Evolutionary conservation across 2,329 filamentous ascomycete species (phyloP).

Genomic region (Colletotrichum sp.): DNA sequence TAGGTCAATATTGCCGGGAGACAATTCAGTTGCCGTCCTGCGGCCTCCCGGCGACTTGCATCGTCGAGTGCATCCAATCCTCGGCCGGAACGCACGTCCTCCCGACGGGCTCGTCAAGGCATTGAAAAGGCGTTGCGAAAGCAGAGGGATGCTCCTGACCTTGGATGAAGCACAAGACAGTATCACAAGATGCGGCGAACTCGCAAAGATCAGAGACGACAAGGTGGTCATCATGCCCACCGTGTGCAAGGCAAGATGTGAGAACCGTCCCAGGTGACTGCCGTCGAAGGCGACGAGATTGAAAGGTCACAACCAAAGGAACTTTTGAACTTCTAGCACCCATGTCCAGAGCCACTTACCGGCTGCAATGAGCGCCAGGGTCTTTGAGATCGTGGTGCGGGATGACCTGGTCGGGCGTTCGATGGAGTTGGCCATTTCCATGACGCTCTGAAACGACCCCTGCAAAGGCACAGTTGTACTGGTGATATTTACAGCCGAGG

Average conservation of each 20-base stretch:
- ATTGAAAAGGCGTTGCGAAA: constrained; percentile 59
- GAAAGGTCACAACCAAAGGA: constrained; percentile 50
- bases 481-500: constrained; percentile 66
- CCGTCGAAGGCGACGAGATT: constrained; percentile 60
- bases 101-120: constrained; percentile 60
- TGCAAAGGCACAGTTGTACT: constrained; percentile 62
- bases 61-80: constrained; percentile 67
- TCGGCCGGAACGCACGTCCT: constrained; percentile 65
- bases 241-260: constrained; percentile 62
- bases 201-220: constrained; percentile 62
- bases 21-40: constrained; percentile 64
- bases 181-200: constrained; percentile 59
- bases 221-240: constrained; percentile 64
- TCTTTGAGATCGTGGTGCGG: constrained; percentile 64
- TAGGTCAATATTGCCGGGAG: constrained; percentile 61
- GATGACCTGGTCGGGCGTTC: constrained; percentile 57
- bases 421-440: constrained; percentile 46
- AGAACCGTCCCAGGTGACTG: constrained; percentile 64
- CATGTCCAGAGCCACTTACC: constrained; percentile 68
- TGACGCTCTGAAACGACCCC: constrained; percentile 48
- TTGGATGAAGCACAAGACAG: constrained; percentile 68
- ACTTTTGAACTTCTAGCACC: constrained; percentile 65
- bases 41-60: constrained; percentile 67
- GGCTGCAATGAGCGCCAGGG: constrained; percentile 64
- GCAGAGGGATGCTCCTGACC: constrained; percentile 64